Evolutionary conservation across 2,329 filamentous ascomycete species (phyloP), one percentile per base, ranked within the genome.

Genomic region (Paecilomyces sp.): DNA sequence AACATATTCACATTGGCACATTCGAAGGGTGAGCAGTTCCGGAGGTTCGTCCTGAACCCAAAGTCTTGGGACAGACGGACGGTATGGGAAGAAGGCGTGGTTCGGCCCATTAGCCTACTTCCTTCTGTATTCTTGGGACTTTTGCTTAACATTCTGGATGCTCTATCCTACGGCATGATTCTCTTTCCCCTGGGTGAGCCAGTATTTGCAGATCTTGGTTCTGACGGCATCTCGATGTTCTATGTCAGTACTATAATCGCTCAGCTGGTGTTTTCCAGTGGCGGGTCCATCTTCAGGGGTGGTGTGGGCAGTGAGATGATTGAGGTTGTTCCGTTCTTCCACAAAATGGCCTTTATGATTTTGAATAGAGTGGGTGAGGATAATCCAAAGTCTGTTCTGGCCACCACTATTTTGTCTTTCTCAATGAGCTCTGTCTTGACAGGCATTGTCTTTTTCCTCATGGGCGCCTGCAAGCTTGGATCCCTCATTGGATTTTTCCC

Each of bases 251-350:
- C 92, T 60, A 96, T 99, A 63, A 84, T 97, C 50, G 90, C 94
- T 0, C 94, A 99, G 72, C 75, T 99, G 57, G 89, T 91, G 15
- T 97, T 93, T 72, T 97, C 93, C 0, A 82, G 83, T 22, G 87
- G 87, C 3, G 89, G 91, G 0, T 97, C 92, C 68, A 87, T 91
- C 34, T 99, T 99, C 78, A 88, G 85, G 65, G 93, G 94, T 15
- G 92, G 91, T 3, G 87, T 99, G 61, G 94, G 94, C 4, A 97
- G 94, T 2, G 94, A 99, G 74, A 88, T 99, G 87, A 99, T 97
- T 65, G 94, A 99, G 77, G 93, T 97, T 1, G 93, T 99, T 0
- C 94, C 93, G 0, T 99, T 99, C 77, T 97, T 99, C 73, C 94
- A 99, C 77, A 96, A 93, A 69, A 99, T 99, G 93, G 92, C 94